Conservation (phyloP, 2,329 filamentous ascomycete species). For the Magnaporthales sp. region DNA sequence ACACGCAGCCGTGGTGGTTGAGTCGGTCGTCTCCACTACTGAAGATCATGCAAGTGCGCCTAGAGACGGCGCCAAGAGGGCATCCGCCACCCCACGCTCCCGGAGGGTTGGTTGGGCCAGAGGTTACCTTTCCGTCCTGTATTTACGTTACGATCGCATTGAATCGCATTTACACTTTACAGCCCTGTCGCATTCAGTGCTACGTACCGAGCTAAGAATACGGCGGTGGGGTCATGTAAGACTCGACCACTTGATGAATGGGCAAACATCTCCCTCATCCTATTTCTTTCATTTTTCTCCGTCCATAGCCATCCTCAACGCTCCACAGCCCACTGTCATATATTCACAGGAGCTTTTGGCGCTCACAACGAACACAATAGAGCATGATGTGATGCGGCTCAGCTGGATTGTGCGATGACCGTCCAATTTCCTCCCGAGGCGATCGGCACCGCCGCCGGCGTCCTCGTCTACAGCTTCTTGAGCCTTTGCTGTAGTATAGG, state of each 20-base stretch:
- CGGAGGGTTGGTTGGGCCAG: neutral
- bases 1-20: neutral
- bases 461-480: conserved; percentile 26
- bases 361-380: neutral
- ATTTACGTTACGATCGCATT: neutral
- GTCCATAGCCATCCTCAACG: neutral
- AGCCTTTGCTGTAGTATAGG: conserved; percentile 22
- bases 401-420: conserved; percentile 20
- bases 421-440: conserved; percentile 24
- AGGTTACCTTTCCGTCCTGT: neutral
- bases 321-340: neutral
- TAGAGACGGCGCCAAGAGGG: neutral
- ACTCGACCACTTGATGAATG: neutral
- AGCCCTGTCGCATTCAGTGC: neutral
- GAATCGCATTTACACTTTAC: neutral
- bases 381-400: conserved; percentile 1
- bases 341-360: neutral
- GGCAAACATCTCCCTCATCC: neutral
- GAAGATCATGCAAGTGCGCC: neutral
- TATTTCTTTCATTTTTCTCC: neutral
- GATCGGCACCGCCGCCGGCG: conserved; percentile 20
- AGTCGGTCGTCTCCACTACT: neutral
- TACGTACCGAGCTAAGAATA: neutral
- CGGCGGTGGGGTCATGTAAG: neutral
- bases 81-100: neutral